These are phyloP conservation scores for Coemansia sp. DNA, from an alignment of 192 early-diverging fungal genomes.

Conservation along the genomic window DNA sequence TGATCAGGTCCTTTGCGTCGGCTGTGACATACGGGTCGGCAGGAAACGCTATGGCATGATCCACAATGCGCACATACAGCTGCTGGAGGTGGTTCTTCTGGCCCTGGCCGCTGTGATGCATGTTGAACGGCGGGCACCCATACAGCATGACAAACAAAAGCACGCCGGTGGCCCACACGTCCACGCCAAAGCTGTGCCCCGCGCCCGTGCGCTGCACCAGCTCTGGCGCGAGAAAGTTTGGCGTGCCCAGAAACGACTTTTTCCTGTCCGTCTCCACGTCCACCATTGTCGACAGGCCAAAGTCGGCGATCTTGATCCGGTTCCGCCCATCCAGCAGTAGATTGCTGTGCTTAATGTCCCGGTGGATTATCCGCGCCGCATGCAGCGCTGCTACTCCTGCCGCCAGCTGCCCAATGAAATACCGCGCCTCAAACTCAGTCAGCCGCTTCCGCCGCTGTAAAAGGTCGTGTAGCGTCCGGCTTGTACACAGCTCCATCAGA, in stretches of 20 bases:
- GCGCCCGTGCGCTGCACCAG: constrained; percentile 70
- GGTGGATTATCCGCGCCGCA: constrained; percentile 71
- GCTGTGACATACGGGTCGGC: constrained; percentile 52
- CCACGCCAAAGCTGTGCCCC: constrained; percentile 90
- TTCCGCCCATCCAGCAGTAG: constrained; percentile 77
- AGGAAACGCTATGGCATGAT: constrained; percentile 59
- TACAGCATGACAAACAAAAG: constrained; percentile 88
- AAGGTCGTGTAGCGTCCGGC: constrained; percentile 78
- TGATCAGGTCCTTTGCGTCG: constrained; percentile 63
- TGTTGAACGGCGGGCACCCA: constrained; percentile 79
- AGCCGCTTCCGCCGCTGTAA: constrained; percentile 69
- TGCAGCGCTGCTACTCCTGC: constrained; percentile 81
- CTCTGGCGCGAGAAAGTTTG: constrained; percentile 97
- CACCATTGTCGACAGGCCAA: constrained; percentile 85
- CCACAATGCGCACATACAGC: constrained; percentile 40
- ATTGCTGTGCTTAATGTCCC: constrained; percentile 95
- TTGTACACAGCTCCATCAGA: constrained; percentile 87
- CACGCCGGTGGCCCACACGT: constrained; percentile 91
- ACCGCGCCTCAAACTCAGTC: constrained; percentile 86
- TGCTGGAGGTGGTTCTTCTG: constrained; percentile 17
- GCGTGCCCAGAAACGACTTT: constrained; percentile 94
- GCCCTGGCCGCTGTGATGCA: constrained; percentile 4
- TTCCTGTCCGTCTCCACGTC: constrained; percentile 79
- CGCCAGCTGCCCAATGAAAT: constrained; percentile 77
- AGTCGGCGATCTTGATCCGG: constrained; percentile 90